phyloP scores from a whole-genome alignment of 1,284 basidiomycete species.

The Trichosporon faecale region DNA sequence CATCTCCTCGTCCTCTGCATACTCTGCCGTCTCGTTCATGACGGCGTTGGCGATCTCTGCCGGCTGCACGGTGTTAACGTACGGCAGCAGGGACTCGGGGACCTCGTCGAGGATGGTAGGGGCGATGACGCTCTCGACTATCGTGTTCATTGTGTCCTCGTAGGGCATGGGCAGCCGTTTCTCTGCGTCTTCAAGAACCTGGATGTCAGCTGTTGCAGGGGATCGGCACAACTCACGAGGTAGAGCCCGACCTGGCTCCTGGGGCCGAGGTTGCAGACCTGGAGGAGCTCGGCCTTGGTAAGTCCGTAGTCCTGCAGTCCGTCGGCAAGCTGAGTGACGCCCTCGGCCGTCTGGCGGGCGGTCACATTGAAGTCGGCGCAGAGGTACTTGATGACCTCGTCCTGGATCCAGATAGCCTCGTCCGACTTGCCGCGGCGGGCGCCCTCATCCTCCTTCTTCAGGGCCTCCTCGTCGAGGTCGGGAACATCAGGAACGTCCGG shows the following conservation, averaged over 20 bases:
- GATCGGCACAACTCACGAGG: slow-evolving; percentile 74
- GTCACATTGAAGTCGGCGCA: slow-evolving; percentile 57
- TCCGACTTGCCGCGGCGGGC: slow-evolving; percentile 58
- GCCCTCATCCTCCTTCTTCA: slow-evolving; percentile 54
- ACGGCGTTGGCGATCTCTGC: slow-evolving; percentile 26
- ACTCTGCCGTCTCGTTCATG: slow-evolving; percentile 34
- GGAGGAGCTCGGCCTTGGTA: slow-evolving; percentile 87
- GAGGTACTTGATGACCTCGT: slow-evolving; percentile 82
- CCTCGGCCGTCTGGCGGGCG: slow-evolving; percentile 62
- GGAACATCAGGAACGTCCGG: slow-evolving; percentile 43
- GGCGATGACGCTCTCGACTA: slow-evolving; percentile 60
- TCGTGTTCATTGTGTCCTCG: slow-evolving; percentile 65
- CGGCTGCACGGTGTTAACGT: slow-evolving; percentile 22
- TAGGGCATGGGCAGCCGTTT: slow-evolving; percentile 60
- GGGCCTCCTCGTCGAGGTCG: slow-evolving; percentile 44
- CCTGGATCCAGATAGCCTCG: slow-evolving; percentile 81
- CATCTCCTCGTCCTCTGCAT: slow-evolving; percentile 36
- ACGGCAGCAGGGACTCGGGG: slow-evolving; percentile 31
- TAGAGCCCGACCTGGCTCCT: slow-evolving; percentile 80
- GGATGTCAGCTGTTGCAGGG: slow-evolving; percentile 3
- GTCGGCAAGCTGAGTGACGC: slow-evolving; percentile 66
- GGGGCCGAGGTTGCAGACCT: slow-evolving; percentile 84
- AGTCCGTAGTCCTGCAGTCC: slow-evolving; percentile 66
- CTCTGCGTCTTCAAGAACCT: slow-evolving; percentile 89
- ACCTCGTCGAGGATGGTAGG: slow-evolving; percentile 31